A percentile compares a stretch with the other conserved stretches of the same genome.
Conservation (phyloP, 179 eudicot genomes). For the Corrigiola litoralis region DNA sequence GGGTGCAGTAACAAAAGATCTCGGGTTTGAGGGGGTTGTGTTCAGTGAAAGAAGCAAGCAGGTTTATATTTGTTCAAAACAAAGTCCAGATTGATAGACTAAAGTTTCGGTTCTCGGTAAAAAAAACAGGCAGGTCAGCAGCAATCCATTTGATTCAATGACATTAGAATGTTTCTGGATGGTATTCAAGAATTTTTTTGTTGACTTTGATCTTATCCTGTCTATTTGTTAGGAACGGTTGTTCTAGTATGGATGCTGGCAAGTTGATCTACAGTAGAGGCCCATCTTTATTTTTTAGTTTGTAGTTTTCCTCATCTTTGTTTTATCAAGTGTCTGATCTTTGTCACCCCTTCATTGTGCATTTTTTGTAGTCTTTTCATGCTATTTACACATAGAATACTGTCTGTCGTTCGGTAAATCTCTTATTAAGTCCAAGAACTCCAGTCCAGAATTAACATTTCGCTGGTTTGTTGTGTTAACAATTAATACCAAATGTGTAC, state of each 20-base stretch:
- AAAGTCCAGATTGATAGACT: slow-evolving; percentile 15
- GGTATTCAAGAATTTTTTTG: slow-evolving; percentile 16
- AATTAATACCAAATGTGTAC: too few relatives aligned
- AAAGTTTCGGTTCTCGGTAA: slow-evolving; percentile 12
- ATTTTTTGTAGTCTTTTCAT: background rate
- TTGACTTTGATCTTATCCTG: background rate
- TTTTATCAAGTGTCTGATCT: too few relatives aligned
- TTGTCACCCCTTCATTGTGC: background rate
- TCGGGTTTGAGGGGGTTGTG: slow-evolving; percentile 31
- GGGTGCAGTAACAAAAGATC: slow-evolving; percentile 59
- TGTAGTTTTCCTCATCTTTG: background rate
- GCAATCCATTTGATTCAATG: slow-evolving; percentile 20
- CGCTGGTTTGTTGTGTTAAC: too few relatives aligned
- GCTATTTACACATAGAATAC: too few relatives aligned
- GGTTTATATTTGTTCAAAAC: slow-evolving; percentile 8
- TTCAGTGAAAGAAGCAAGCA: background rate
- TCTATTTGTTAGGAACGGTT: slow-evolving; percentile 16
- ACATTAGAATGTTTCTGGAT: slow-evolving; percentile 20
- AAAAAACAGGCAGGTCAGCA: slow-evolving; percentile 20
- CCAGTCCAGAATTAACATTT: too few relatives aligned
- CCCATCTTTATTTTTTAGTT: background rate
- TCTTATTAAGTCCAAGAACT: too few relatives aligned
- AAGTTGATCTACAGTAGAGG: slow-evolving; percentile 13
- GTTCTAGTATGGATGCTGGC: slow-evolving; percentile 15
- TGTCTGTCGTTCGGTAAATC: too few relatives aligned